Conservation (phyloP, 169 alveolate genomes). For the Fabrea salina region DNA sequence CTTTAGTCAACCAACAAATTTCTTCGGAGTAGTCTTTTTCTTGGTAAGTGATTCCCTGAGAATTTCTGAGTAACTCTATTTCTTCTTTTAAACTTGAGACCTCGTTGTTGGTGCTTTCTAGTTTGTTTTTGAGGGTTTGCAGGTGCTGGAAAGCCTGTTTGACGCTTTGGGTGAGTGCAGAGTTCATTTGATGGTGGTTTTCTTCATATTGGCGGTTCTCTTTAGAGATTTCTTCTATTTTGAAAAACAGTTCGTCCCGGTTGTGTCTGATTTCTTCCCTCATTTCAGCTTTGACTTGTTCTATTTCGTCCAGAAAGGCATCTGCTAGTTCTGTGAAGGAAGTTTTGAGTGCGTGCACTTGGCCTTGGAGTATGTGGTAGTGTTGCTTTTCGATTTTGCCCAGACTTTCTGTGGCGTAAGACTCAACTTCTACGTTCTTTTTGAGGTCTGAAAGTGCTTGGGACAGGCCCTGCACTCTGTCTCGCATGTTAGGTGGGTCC, state of each 20-base stretch:
- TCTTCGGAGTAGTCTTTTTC: no score
- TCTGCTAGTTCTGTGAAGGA: slow-evolving; percentile 20
- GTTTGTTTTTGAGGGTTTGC: not conserved
- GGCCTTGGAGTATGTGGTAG: not conserved
- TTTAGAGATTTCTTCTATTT: not conserved
- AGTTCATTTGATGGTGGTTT: not conserved
- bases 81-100: no score
- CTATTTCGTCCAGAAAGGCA: slow-evolving; percentile 21
- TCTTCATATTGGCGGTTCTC: not conserved
- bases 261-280: not conserved
- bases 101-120: no score
- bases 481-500: slow-evolving; percentile 17
- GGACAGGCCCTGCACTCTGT: slow-evolving; percentile 11
- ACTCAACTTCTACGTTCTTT: not conserved
- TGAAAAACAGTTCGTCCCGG: not conserved
- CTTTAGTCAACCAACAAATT: no score
- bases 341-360: slow-evolving; percentile 5
- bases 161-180: not conserved
- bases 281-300: not conserved
- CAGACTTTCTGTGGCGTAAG: not conserved
- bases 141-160: slow-evolving; percentile 32
- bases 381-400: slow-evolving; percentile 27
- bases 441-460: slow-evolving; percentile 6
- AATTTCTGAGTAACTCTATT: no score
- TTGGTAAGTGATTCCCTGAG: no score